Evolutionary conservation across 2,329 filamentous ascomycete genomes (phyloP), one percentile per base, ranked within the genome.

Genomic region (Tolypocladium tropicale): DNA sequence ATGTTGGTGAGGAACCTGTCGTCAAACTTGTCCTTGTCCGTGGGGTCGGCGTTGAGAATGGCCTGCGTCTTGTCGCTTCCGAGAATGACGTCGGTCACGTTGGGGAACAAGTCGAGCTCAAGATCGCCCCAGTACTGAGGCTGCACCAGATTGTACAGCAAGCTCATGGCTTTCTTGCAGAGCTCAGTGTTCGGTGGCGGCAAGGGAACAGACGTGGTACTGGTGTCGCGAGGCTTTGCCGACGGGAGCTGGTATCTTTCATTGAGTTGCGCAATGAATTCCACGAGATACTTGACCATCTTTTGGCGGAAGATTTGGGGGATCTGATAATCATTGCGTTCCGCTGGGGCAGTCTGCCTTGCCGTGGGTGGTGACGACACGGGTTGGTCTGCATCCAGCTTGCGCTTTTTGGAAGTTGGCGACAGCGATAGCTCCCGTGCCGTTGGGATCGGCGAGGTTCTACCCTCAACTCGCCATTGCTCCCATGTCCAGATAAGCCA

Each of bases 401-500:
- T 90, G 56, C 89, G 81, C 75, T 95, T 95, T 69, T 78, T 86
- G 2, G 79, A 78, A 58, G 83, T 85, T 5, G 90, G 90, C 3
- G 90, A 93, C 63, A 88, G 81, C 0, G 86, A 84, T 4, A 77
- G 65, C 53, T 70, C 77, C 34, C 69, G 62, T 9, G 60, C 49
- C 9, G 58, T 70, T 21, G 61, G 52, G 2, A 60, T 43, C 16
- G 66, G 59, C 11, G 64, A 64, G 30, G 60, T 64, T 64, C 78
- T 77, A 41, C 87, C 84, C 59, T 83, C 84, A 1, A 93, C 84
- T 18, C 91, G 85, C 57, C 85, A 84, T 68, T 95, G 82, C 71
- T 99, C 94, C 94, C 94, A 99, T 53, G 85, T 83, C 83, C 90
- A 94, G 58, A 99, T 89, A 57, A 99, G 75, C 67, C 84, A 87